Conservation (phyloP, 106 monocot species). For the Allium sativum region DNA sequence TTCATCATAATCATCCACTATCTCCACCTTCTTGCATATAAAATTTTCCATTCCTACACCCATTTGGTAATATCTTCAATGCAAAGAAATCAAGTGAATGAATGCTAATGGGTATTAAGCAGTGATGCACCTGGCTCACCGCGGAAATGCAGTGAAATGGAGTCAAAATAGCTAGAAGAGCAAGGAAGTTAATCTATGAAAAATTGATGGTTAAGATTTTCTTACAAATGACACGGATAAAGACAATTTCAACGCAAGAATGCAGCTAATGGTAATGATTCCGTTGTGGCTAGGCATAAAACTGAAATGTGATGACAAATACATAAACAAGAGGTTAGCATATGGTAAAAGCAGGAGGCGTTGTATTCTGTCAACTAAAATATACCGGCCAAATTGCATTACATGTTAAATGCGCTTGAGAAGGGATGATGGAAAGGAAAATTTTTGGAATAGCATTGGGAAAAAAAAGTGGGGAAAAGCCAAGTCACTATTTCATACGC, state of each 20-base stretch:
- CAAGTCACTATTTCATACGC: too few species aligned
- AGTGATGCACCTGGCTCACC: too few species aligned
- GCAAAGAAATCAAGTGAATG: not conserved
- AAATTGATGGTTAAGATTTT: not conserved
- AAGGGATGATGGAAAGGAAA: constrained; percentile 55
- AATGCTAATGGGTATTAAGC: not conserved
- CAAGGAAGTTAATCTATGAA: too few species aligned
- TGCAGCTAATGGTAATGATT: constrained; percentile 78
- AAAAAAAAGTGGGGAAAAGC: too few species aligned
- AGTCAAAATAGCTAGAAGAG: too few species aligned
- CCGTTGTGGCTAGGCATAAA: constrained; percentile 85
- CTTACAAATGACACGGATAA: constrained; percentile 48
- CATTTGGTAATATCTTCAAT: too few species aligned
- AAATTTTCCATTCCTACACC: too few species aligned
- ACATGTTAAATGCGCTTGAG: constrained; percentile 85
- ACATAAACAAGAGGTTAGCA: not conserved
- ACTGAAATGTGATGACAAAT: constrained; percentile 22
- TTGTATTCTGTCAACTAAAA: constrained; percentile 1
- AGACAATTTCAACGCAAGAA: constrained; percentile 67
- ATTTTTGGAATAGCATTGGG: constrained; percentile 29
- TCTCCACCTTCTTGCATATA: too few species aligned
- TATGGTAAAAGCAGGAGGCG: not conserved
- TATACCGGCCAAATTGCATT: constrained; percentile 85
- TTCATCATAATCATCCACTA: too few species aligned
- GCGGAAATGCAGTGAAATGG: too few species aligned